Evolutionary conservation across 495 filamentous ascomycete species (phyloP).

Genomic region (Penicillium steckii): DNA sequence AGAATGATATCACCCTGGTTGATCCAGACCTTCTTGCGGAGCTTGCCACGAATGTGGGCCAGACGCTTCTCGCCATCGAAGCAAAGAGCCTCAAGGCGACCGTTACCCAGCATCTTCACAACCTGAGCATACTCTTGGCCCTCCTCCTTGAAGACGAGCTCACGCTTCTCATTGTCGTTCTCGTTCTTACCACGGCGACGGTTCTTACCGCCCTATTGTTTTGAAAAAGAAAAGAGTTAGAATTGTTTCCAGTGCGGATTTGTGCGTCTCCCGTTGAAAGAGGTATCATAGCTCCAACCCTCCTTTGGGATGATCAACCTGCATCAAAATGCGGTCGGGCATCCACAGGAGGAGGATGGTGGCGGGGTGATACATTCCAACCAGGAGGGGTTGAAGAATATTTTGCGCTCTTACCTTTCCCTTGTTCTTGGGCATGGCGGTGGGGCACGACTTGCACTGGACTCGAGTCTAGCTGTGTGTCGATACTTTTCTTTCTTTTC

Average conservation of each 20-base stretch:
- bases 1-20: constrained; percentile 99
- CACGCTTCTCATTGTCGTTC: constrained; percentile 99
- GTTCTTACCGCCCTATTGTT: constrained; percentile 93
- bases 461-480: constrained; percentile 23
- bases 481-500: constrained; percentile 11
- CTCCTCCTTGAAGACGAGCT: constrained; percentile 98
- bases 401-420: constrained; percentile 71
- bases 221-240: constrained; percentile 21
- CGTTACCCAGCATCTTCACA: constrained; percentile 98
- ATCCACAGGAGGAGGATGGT: constrained; percentile 15
- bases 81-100: constrained; percentile 92
- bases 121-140: constrained; percentile 99
- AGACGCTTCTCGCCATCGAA: constrained; percentile 81
- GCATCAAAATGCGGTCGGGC: background rate
- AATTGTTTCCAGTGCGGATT: background rate
- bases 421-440: constrained; percentile 96
- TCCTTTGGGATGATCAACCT: background rate
- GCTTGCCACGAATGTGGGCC: constrained; percentile 70
- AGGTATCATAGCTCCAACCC: background rate
- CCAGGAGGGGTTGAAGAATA: constrained; percentile 30
- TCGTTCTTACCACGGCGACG: constrained; percentile 99
- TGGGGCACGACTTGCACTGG: constrained; percentile 25
- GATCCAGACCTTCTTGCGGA: constrained; percentile 98
- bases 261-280: background rate
- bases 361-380: constrained; percentile 29